Evolutionary conservation across 768 basidiomycete species (phyloP).

Genomic region (Podaxis pistillaris): DNA sequence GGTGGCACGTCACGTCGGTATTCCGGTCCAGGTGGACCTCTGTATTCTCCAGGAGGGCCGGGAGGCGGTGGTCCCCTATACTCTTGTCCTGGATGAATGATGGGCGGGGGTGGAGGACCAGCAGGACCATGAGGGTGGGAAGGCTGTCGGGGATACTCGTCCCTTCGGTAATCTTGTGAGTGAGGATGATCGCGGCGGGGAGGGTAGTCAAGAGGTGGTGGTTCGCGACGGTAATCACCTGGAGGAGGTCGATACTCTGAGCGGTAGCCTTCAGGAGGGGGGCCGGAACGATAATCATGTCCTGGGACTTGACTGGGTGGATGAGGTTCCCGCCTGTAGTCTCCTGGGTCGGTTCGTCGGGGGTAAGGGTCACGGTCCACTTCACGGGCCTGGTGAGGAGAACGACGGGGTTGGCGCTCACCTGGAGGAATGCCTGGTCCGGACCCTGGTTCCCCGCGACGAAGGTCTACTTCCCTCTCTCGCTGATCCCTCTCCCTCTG

Average conservation of each 20-base stretch:
- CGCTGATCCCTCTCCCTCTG: conserved; percentile 12
- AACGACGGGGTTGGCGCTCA: conserved; percentile 13
- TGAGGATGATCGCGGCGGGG: conserved; percentile 9
- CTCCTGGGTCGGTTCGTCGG: conserved; percentile 7
- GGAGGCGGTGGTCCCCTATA: conserved; percentile 10
- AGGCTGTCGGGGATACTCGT: conserved; percentile 8
- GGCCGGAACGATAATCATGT: conserved; percentile 9
- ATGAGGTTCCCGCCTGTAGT: conserved; percentile 12
- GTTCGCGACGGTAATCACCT: conserved; percentile 9
- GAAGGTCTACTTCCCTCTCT: conserved; percentile 14
- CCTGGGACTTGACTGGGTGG: conserved; percentile 5
- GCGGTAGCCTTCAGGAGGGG: conserved; percentile 10
- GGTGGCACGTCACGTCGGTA: conserved; percentile 9
- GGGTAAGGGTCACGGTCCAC: conserved; percentile 12
- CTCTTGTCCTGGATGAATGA: conserved; percentile 10
- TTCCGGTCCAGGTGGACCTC: conserved; percentile 5
- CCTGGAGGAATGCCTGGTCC: conserved; percentile 8
- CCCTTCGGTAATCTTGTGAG: conserved; percentile 10
- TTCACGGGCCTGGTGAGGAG: conserved; percentile 11
- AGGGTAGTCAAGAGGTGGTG: conserved; percentile 7
- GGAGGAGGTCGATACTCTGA: conserved; percentile 10
- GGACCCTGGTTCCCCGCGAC: conserved; percentile 12
- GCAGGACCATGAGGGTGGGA: conserved; percentile 4
- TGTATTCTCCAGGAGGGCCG: conserved; percentile 4
- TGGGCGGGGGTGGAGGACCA: conserved; percentile 16